Conservation (phyloP, 2,329 filamentous ascomycete genomes). For the Monilinia aucupariae region DNA sequence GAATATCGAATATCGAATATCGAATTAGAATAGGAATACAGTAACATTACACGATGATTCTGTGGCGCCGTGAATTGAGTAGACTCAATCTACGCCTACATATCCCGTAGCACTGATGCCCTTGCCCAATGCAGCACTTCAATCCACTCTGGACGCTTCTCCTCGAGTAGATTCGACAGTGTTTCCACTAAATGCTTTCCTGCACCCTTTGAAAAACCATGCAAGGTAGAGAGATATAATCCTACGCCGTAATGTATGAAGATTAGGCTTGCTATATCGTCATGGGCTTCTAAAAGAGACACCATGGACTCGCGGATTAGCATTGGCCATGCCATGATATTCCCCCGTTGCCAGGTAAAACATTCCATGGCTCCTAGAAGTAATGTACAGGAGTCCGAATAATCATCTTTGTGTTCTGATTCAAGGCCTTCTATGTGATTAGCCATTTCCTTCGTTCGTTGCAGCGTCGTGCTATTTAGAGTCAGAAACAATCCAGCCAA, state of each 20-base stretch:
- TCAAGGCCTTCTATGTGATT: neutral
- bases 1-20: too few species aligned
- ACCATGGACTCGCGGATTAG: neutral
- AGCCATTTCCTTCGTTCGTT: neutral
- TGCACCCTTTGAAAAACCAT: neutral
- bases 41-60: neutral
- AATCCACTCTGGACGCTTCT: neutral
- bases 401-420: neutral
- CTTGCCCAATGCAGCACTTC: neutral
- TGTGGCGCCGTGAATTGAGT: too few species aligned
- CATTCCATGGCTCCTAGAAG: neutral
- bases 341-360: neutral
- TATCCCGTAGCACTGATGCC: neutral
- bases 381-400: neutral
- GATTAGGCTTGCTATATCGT: neutral
- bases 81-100: neutral
- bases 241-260: conserved; percentile 3
- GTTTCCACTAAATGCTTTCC: neutral
- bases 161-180: neutral
- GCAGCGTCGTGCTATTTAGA: neutral
- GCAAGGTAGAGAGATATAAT: neutral
- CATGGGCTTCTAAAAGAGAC: neutral
- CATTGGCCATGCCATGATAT: neutral
- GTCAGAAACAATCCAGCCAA: neutral
- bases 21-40: neutral